Conservation (phyloP, 2,329 filamentous ascomycete genomes). For the Fusarium oligoseptatum region DNA sequence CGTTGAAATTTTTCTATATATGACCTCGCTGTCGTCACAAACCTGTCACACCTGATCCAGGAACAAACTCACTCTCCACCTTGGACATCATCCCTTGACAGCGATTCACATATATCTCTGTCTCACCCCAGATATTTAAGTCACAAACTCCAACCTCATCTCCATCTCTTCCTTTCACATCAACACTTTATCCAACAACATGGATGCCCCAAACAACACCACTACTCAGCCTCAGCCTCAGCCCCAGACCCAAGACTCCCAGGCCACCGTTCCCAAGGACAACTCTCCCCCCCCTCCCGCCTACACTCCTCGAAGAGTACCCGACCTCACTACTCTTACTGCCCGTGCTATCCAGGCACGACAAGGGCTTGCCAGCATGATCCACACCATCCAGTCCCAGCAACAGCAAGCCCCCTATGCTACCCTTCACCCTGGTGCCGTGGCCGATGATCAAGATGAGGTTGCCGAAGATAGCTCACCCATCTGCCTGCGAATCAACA, state of each 20-base stretch:
- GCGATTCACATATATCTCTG: not conserved
- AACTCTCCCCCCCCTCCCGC: conserved; percentile 46
- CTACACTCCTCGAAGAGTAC: conserved; percentile 44
- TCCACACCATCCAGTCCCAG: conserved; percentile 12
- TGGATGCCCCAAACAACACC: conserved; percentile 33
- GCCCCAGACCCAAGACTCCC: conserved; percentile 26
- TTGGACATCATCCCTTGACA: not conserved
- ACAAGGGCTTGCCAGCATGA: conserved; percentile 17
- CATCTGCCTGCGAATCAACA: conserved; percentile 63
- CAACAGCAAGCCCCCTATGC: conserved; percentile 20
- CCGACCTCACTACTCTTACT: conserved; percentile 31
- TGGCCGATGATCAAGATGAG: conserved; percentile 36
- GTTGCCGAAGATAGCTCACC: conserved; percentile 49
- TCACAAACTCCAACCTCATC: not conserved
- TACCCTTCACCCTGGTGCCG: conserved; percentile 11
- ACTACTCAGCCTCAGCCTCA: not conserved
- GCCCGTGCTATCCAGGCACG: conserved; percentile 34
- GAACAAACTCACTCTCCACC: conserved; percentile 6
- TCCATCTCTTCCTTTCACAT: not conserved
- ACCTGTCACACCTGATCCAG: not conserved
- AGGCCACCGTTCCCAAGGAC: conserved; percentile 37
- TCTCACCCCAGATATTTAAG: not conserved
- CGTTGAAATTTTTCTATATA: conserved; percentile 32
- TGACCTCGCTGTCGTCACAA: conserved; percentile 11
- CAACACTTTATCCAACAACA: conserved; percentile 11